A percentile compares a stretch with the other conserved stretches of the same genome.
These are phyloP conservation scores for Dendrothele bispora DNA, from an alignment of 768 basidiomycete genomes.

Conservation along the genomic window DNA sequence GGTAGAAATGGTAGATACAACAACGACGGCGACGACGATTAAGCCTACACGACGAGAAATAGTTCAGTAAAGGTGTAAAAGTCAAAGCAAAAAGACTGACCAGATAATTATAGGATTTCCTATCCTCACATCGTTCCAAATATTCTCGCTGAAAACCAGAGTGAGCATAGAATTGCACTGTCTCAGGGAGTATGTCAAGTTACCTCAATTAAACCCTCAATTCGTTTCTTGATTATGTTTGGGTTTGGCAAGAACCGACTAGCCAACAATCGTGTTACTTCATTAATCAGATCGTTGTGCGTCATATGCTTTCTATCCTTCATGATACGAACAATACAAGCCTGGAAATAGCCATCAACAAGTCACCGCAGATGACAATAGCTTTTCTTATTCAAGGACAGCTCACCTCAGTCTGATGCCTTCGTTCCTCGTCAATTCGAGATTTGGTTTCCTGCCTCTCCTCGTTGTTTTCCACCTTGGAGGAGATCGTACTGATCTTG, in stretches of 20 bases:
- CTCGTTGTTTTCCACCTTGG: conserved; percentile 81
- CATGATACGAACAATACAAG: conserved; percentile 97
- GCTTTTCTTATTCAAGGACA: no score
- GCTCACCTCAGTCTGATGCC: conserved; percentile 84
- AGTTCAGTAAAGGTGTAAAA: no score
- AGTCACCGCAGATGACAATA: no score
- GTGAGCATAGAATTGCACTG: neutral
- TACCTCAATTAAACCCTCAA: conserved; percentile 93
- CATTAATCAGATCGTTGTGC: conserved; percentile 87
- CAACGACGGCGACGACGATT: no score
- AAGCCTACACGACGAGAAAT: no score
- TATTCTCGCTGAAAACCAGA: conserved; percentile 74
- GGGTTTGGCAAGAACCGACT: conserved; percentile 87
- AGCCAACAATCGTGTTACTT: conserved; percentile 85
- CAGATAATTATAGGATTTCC: conserved; percentile 86
- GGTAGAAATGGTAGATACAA: no score
- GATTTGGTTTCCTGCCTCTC: conserved; percentile 90
- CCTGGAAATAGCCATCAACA: conserved; percentile 65
- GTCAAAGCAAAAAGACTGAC: conserved; percentile 24
- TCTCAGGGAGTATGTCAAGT: conserved; percentile 17
- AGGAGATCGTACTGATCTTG: conserved; percentile 88
- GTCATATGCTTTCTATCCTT: conserved; percentile 89
- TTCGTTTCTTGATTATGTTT: conserved; percentile 85
- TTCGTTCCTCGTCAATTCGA: conserved; percentile 89
- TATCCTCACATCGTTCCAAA: conserved; percentile 84